These are phyloP conservation scores for Verticillium tricorpus DNA, from an alignment of 2,329 filamentous ascomycete species.

Conservation along the genomic window DNA sequence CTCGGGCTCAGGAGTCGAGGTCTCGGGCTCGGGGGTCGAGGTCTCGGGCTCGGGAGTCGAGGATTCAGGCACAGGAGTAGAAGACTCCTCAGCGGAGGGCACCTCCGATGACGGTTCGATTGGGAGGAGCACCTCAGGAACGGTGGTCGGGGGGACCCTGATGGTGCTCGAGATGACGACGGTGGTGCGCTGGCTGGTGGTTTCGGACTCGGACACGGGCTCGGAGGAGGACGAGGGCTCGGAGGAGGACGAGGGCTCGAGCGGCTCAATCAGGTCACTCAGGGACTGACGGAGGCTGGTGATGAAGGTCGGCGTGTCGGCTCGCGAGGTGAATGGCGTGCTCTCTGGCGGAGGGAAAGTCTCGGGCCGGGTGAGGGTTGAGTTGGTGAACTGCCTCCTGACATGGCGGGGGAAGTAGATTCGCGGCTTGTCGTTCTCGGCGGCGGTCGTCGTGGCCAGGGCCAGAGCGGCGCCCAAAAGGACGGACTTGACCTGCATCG, in stretches of 20 bases:
- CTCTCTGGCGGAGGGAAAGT: slow-evolving; percentile 19
- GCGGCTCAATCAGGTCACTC: neutral
- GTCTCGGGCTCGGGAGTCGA: slow-evolving; percentile 10
- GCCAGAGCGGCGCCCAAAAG: slow-evolving; percentile 45
- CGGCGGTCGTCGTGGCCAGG: slow-evolving; percentile 39
- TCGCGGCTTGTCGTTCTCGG: slow-evolving; percentile 40
- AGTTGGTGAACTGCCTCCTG: slow-evolving; percentile 45
- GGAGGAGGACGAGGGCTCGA: slow-evolving; percentile 6
- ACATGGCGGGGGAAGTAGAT: slow-evolving; percentile 56
- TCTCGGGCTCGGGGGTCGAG: neutral
- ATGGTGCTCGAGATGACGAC: slow-evolving; percentile 21
- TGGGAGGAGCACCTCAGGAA: neutral
- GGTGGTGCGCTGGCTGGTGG: slow-evolving; percentile 16
- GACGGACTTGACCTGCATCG: slow-evolving; percentile 45
- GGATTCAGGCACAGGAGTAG: neutral
- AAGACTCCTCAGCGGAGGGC: neutral
- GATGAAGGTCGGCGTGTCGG: slow-evolving; percentile 7
- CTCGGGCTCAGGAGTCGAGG: neutral
- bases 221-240: slow-evolving; percentile 8
- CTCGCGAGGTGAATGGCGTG: slow-evolving; percentile 13
- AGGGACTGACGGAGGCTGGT: slow-evolving; percentile 13
- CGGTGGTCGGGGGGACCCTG: slow-evolving; percentile 12
- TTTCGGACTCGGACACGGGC: slow-evolving; percentile 9
- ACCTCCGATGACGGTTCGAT: neutral
- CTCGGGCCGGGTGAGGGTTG: slow-evolving; percentile 28